phyloP scores from a whole-genome alignment of 2,329 filamentous ascomycete species.

The Ilyonectria robusta region DNA sequence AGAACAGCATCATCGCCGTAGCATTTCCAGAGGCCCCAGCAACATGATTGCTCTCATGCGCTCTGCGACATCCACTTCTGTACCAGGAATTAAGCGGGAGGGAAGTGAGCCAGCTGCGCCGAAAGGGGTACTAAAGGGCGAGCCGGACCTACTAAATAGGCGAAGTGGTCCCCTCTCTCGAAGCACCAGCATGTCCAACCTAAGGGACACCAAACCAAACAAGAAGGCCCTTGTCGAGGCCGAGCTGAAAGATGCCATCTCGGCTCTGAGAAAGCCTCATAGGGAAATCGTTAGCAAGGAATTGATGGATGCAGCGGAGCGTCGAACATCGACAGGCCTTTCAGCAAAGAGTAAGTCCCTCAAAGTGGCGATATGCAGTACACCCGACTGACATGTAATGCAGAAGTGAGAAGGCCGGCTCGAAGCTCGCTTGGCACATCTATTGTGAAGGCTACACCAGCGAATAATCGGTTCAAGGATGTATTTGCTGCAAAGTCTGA shows the following conservation, averaged over 20 bases:
- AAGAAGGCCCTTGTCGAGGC: constrained; percentile 78
- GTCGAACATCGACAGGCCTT: constrained; percentile 64
- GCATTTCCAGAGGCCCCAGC: constrained; percentile 69
- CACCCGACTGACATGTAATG: constrained; percentile 48
- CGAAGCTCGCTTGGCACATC: constrained; percentile 55
- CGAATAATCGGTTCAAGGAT: constrained; percentile 68
- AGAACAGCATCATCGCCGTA: constrained; percentile 68
- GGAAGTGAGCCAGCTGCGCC: constrained; percentile 71
- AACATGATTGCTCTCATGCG: constrained; percentile 75
- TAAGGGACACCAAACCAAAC: constrained; percentile 70
- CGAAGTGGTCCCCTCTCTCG: constrained; percentile 57
- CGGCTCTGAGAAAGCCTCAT: constrained; percentile 81
- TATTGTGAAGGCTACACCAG: constrained; percentile 71
- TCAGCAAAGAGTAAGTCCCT: constrained; percentile 63
- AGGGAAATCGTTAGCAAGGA: constrained; percentile 77
- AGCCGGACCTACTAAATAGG: constrained; percentile 54
- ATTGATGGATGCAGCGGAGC: constrained; percentile 77
- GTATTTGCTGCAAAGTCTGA: constrained; percentile 56
- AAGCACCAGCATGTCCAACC: constrained; percentile 63
- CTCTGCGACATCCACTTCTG: constrained; percentile 74
- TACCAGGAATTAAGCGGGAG: constrained; percentile 78
- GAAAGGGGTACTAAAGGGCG: constrained; percentile 63
- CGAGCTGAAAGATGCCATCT: constrained; percentile 81
- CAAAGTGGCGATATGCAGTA: neutral
- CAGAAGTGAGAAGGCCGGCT: constrained; percentile 68